Evolutionary conservation across 495 filamentous ascomycete genomes (phyloP).

Genomic region (Aspergillus heteromorphus): DNA sequence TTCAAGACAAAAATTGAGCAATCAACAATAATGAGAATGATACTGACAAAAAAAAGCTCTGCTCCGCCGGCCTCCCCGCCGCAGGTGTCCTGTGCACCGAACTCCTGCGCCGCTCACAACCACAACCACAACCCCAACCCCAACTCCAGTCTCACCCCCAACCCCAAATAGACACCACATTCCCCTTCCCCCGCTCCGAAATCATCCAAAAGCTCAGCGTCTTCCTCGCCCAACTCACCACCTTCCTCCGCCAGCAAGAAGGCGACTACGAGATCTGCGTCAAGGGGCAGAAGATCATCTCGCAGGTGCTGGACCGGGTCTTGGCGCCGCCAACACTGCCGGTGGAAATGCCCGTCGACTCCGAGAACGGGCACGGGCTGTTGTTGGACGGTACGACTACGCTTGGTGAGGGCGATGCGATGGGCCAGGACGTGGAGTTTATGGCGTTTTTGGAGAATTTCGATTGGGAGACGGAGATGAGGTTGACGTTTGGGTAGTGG

Average conservation of each 20-base stretch:
- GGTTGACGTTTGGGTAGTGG: neutral
- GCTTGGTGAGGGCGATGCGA: neutral
- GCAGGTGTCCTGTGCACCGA: constrained; percentile 54
- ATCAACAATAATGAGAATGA: too few relatives aligned
- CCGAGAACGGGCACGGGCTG: too few relatives aligned
- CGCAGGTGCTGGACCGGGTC: constrained; percentile 23
- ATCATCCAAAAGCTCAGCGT: constrained; percentile 57
- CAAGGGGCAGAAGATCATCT: constrained; percentile 19
- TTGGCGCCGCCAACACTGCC: constrained; percentile 9
- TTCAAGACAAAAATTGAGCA: too few relatives aligned
- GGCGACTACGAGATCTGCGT: constrained; percentile 18
- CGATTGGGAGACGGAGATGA: constrained; percentile 13
- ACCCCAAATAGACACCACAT: too few relatives aligned
- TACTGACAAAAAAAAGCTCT: too few relatives aligned
- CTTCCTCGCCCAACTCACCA: constrained; percentile 31
- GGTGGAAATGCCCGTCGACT: neutral
- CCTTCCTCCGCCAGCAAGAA: constrained; percentile 14
- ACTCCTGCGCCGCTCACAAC: constrained; percentile 31
- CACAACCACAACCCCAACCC: neutral
- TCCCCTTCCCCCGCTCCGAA: constrained; percentile 45
- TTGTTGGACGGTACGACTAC: too few relatives aligned
- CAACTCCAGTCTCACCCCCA: neutral
- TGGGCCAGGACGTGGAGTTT: constrained; percentile 3
- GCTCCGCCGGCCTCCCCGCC: constrained; percentile 43
- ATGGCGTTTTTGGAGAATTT: constrained; percentile 12